These are phyloP conservation scores for Chaetomium tenue DNA, from an alignment of 495 filamentous ascomycete species.

Conservation along the genomic window DNA sequence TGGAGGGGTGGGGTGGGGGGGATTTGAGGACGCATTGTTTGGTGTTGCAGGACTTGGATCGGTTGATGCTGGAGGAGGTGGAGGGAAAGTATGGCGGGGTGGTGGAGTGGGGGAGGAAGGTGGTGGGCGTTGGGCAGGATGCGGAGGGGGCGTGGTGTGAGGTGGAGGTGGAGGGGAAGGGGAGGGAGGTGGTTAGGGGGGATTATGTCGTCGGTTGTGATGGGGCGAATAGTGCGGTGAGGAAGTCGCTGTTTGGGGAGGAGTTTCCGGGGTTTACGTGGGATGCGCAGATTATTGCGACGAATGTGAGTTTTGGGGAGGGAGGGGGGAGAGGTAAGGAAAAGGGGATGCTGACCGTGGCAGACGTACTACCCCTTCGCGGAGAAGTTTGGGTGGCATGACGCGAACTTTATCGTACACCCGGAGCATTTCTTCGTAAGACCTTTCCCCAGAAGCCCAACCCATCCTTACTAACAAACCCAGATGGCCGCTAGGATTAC, in stretches of 20 bases:
- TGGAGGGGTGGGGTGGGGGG: conserved; percentile 16
- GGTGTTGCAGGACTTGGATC: conserved; percentile 38
- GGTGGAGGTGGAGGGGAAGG: conserved; percentile 40
- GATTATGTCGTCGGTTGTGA: conserved; percentile 58
- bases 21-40: conserved; percentile 41
- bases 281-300: conserved; percentile 59
- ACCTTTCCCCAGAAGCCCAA: neutral
- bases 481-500: conserved; percentile 56
- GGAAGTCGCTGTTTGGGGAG: conserved; percentile 56
- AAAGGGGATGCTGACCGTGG: neutral
- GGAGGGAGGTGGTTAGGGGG: conserved; percentile 45
- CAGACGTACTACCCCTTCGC: conserved; percentile 30
- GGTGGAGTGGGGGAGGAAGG: conserved; percentile 47
- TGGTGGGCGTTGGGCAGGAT: conserved; percentile 48
- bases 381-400: conserved; percentile 40
- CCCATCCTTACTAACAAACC: conserved; percentile 22
- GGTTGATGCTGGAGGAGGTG: conserved; percentile 52
- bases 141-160: conserved; percentile 49
- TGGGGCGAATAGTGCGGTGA: conserved; percentile 56
- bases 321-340: neutral
- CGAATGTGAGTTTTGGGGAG: conserved; percentile 43
- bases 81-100: conserved; percentile 34
- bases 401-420: conserved; percentile 55
- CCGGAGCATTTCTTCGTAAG: conserved; percentile 34
- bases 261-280: conserved; percentile 59